phyloP scores from a whole-genome alignment of 805 yeast species.

The Hanseniaspora hatyaiensis region DNA sequence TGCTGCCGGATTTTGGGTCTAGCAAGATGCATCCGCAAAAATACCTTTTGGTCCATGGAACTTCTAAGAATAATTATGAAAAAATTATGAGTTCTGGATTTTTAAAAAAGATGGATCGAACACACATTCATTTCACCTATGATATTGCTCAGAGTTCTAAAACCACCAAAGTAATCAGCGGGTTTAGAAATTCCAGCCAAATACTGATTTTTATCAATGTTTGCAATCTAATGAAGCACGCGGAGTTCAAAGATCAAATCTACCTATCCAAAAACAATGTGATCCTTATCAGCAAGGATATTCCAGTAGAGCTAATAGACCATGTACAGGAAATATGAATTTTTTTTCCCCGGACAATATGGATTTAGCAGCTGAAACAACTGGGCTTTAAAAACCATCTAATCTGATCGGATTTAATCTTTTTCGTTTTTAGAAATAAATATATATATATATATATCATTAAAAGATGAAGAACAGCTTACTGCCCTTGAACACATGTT shows the following conservation, averaged over 20 bases:
- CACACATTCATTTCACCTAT: conserved; percentile 76
- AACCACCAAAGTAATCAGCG: conserved; percentile 44
- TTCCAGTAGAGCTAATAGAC: conserved; percentile 22
- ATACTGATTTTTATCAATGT: conserved; percentile 56
- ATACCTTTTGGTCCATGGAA: conserved; percentile 62
- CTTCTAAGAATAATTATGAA: conserved; percentile 40
- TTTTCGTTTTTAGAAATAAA: too few relatives aligned
- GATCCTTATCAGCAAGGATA: conserved; percentile 52
- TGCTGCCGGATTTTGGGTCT: conserved; percentile 17
- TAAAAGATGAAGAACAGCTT: too few relatives aligned
- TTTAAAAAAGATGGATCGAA: conserved; percentile 56
- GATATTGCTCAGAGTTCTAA: conserved; percentile 26
- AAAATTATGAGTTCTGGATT: conserved; percentile 45
- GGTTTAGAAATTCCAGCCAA: conserved; percentile 48
- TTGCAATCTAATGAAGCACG: conserved; percentile 33
- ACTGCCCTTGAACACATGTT: too few relatives aligned
- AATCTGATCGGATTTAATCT: too few relatives aligned
- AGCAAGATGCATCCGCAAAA: conserved; percentile 29
- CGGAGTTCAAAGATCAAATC: conserved; percentile 31
- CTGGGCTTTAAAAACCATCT: too few relatives aligned
- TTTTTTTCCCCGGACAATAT: background rate
- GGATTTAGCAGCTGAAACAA: too few relatives aligned
- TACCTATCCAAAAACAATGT: conserved; percentile 53
- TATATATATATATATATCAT: too few relatives aligned
- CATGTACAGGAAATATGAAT: conserved; percentile 17